Evolutionary conservation across 768 basidiomycete species (phyloP), one percentile per base, ranked within the genome.

Genomic region (Mycena capillaripes): DNA sequence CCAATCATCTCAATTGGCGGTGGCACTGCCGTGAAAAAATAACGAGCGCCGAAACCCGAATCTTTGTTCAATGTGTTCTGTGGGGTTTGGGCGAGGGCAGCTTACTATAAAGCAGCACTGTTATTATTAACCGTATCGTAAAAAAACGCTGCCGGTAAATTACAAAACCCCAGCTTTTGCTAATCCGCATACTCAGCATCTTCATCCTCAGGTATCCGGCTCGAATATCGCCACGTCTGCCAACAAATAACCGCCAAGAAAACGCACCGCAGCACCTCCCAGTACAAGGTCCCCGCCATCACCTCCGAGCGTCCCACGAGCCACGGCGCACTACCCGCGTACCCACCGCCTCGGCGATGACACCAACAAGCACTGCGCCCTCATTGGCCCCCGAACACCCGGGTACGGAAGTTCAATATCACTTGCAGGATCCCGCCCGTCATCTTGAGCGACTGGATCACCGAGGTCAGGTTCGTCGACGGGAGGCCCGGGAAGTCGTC

Each of bases 191-290:
- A 42, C 10, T 66, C 66, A n/a, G 21, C 55, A 38, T 66, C 0
- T 32, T 46, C 53, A 27, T 66, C 66, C 29, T 32, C 56, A 2
- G 56, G 56, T 36, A 66, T 48, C 30, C 42, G 19, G 36, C 66
- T 66, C n/a, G 53, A 46, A 58, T 66, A 66, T 14, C 29, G 16
- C 66, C 66, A 66, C 12, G 66, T 56, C 66, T 66, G 66, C 66
- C 66, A 66, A 29, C 66, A 66, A 23, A 4, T 5, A 21, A 34
- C 30, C 42, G 19, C 55, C 55, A 58, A 4, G 6, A 58, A 14
- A 17, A 23, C 44, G 42, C n/a, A 30, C 56, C 56, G 34, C 4
- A 57, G 38, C 10, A 46, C 29, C 1, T 44, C n/a, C 21, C 27
- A 21, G 30, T 66, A 58, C n/a, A 32, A 36, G 21, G 58, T 19